Evolutionary conservation across 768 basidiomycete species (phyloP).

Genomic region (Boletus patriciae): DNA sequence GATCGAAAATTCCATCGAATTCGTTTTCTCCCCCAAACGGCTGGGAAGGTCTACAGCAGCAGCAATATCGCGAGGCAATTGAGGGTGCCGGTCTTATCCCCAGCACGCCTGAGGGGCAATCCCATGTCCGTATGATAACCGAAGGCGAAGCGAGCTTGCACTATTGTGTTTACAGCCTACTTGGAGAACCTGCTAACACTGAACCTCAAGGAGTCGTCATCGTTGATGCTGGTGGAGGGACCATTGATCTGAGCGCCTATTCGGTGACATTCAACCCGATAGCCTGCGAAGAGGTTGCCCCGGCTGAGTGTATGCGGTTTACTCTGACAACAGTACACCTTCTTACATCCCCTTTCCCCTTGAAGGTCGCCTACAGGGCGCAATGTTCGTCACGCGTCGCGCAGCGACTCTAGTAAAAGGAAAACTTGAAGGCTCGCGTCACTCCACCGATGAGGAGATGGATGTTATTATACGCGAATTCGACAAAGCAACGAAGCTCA

Average conservation of each 20-base stretch:
- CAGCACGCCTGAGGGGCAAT: neutral
- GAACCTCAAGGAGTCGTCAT: constrained; percentile 38
- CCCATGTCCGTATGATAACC: constrained; percentile 20
- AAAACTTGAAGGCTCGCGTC: constrained; percentile 4
- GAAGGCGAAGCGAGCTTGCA: constrained; percentile 28
- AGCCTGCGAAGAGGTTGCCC: constrained; percentile 34
- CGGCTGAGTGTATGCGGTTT: constrained; percentile 25
- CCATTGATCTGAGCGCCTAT: constrained; percentile 39
- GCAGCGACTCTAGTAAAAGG: constrained; percentile 20
- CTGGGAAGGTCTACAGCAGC: constrained; percentile 27
- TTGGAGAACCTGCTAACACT: constrained; percentile 1
- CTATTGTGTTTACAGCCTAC: constrained; percentile 43
- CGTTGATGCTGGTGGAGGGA: constrained; percentile 44
- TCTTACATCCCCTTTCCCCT: neutral
- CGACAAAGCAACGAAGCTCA: constrained; percentile 8
- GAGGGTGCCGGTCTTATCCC: constrained; percentile 26
- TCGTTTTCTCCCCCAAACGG: constrained; percentile 31
- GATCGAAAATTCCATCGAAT: constrained; percentile 16
- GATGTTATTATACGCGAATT: constrained; percentile 1
- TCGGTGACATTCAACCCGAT: constrained; percentile 20
- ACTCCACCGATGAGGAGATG: constrained; percentile 1
- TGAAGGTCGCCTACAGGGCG: constrained; percentile 46
- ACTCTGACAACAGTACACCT: neutral
- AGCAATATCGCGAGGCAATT: constrained; percentile 22
- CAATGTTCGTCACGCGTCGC: constrained; percentile 47